Evolutionary conservation across 257 asterid genomes (phyloP).

Genomic region (Penstemon eatonii): DNA sequence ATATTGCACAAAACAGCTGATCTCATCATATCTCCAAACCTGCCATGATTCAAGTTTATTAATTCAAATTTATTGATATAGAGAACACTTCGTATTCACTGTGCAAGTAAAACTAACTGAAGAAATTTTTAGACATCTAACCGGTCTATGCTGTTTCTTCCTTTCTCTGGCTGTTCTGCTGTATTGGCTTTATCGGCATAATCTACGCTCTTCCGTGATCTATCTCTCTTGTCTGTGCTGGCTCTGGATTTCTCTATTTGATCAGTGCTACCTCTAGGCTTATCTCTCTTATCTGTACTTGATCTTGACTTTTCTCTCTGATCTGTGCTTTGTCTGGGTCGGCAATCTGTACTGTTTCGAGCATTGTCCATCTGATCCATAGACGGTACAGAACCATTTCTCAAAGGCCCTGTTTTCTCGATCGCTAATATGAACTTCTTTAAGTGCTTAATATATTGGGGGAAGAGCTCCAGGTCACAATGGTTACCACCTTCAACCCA

Average conservation of each 20-base stretch:
- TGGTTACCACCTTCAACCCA: constrained; percentile 95
- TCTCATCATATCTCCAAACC: constrained; percentile 92
- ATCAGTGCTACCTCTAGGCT: constrained; percentile 61
- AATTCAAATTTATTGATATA: constrained; percentile 15
- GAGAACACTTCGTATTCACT: constrained; percentile 19
- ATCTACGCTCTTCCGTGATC: constrained; percentile 57
- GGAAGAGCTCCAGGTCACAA: constrained; percentile 93
- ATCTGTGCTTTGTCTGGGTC: constrained; percentile 76
- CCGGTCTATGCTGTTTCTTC: constrained; percentile 98
- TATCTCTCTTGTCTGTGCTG: constrained; percentile 74
- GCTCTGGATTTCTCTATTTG: constrained; percentile 64
- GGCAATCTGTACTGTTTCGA: constrained; percentile 65
- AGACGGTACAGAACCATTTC: constrained; percentile 44
- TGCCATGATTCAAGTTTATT: constrained; percentile 53
- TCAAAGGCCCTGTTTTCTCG: constrained; percentile 61
- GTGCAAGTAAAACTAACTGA: constrained; percentile 21
- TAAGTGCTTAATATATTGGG: constrained; percentile 85
- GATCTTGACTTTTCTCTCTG: constrained; percentile 77
- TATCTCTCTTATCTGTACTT: constrained; percentile 73
- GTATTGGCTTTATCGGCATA: constrained; percentile 49
- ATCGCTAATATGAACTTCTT: constrained; percentile 79
- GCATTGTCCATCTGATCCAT: constrained; percentile 51
- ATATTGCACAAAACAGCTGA: constrained; percentile 96
- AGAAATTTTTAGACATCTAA: constrained; percentile 40
- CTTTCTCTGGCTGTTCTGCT: constrained; percentile 75